Conservation (phyloP, 768 basidiomycete species). For the Royoungia palumana region DNA sequence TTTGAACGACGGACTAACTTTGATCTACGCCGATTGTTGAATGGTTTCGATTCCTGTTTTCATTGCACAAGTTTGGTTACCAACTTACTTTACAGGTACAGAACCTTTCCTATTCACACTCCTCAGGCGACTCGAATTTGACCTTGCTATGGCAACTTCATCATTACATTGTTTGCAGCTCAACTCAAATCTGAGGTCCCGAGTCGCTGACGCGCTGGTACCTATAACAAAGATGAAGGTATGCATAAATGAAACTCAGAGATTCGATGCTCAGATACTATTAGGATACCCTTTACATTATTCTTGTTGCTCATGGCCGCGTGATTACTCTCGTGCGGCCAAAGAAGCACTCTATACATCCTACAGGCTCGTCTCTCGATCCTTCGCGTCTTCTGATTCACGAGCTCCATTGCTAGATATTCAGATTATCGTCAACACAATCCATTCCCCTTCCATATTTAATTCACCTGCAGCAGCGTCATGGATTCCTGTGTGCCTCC, state of each 20-base stretch:
- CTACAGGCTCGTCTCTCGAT: conserved; percentile 55
- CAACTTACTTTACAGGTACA: conserved; percentile 52
- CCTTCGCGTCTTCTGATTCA: not conserved
- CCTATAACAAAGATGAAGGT: conserved; percentile 81
- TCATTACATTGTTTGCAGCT: conserved; percentile 79
- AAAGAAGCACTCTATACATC: conserved; percentile 92
- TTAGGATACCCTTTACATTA: conserved; percentile 87
- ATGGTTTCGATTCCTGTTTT: conserved; percentile 41
- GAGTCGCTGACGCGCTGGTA: conserved; percentile 76
- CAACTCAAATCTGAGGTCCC: conserved; percentile 63
- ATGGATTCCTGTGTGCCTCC: conserved; percentile 95
- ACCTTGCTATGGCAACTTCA: conserved; percentile 79
- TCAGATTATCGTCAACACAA: conserved; percentile 88
- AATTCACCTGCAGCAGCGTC: conserved; percentile 79
- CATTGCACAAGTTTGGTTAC: not conserved
- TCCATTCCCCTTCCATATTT: conserved; percentile 74
- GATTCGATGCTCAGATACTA: not conserved
- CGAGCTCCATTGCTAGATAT: conserved; percentile 51
- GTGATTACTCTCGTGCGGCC: conserved; percentile 88
- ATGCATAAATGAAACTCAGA: not conserved
- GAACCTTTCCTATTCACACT: conserved; percentile 77
- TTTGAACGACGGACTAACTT: conserved; percentile 92
- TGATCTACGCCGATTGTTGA: conserved; percentile 73
- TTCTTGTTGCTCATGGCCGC: conserved; percentile 74
- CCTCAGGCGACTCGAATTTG: conserved; percentile 65